These are phyloP conservation scores for Claviceps sp. DNA, from an alignment of 2,329 filamentous ascomycete species.

Conservation along the genomic window DNA sequence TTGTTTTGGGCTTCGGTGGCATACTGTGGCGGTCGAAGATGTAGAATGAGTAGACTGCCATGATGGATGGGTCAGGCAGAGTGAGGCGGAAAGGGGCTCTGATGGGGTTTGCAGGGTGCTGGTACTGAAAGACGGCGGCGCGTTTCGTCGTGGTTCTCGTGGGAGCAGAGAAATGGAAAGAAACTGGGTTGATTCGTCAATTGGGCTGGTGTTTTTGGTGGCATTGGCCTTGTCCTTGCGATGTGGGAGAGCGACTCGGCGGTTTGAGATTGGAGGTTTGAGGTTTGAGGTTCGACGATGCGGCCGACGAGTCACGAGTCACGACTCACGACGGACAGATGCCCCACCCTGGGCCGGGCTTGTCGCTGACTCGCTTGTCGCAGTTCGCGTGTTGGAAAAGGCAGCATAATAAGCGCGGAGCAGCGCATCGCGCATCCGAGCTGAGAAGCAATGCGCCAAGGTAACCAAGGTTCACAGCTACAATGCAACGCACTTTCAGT, in stretches of 20 bases:
- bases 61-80: constrained; percentile 26
- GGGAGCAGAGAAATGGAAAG: not conserved
- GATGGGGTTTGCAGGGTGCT: not conserved
- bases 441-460: no score
- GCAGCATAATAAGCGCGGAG: not conserved
- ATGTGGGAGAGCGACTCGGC: not conserved
- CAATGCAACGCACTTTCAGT: no score
- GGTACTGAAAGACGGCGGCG: not conserved
- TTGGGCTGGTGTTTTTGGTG: not conserved
- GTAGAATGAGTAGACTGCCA: constrained; percentile 96
- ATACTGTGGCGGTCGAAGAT: constrained; percentile 97
- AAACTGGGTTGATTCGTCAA: not conserved
- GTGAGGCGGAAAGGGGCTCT: not conserved
- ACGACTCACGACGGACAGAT: not conserved
- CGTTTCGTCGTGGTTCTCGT: not conserved
- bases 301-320: not conserved
- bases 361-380: no score
- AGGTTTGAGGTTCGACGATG: not conserved
- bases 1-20: constrained; percentile 11
- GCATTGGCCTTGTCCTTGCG: not conserved
- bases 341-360: not conserved
- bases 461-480: no score
- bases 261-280: not conserved
- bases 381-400: not conserved
- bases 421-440: no score